Evolutionary conservation across 306 rosid species (phyloP), one percentile per base, ranked within the genome.

Genomic region (Castanopsis chinensis): DNA sequence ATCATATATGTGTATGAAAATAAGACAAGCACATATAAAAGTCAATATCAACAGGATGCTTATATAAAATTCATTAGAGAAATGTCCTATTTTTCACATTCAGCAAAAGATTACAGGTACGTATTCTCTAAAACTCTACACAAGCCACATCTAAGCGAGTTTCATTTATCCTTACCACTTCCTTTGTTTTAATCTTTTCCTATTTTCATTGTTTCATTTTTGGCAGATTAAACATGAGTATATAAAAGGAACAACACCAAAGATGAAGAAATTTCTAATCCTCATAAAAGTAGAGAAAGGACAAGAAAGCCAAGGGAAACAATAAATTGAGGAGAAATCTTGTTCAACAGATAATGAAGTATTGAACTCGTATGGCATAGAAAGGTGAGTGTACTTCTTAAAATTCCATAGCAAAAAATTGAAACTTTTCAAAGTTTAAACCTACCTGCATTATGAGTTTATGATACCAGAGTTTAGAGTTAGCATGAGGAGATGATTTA

Each of bases 11-110:
- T 65, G 55, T 37, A 75, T 23, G 18, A 75, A 72, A 65, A 69
- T 77, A 74, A 61, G 63, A 71, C 58, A 61, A 51, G 73, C 12
- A 58, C 18, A 54, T 71, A 76, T 52, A 74, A 54, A 67, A 75
- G 85, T 18, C 64, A 60, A 73, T 67, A 74, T 65, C 76, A 85
- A 86, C 73, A 85, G 43, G 87, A 81, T 84, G 90, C 43, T 37
- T 37, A 37, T 1, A 37, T 37, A 37, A 37, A 33, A 61, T 23
- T 23, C 32, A 59, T 61, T 15, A 23, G 27, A 27, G 69, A 13
- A 13, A 1, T 21, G 23, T 59, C 65, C 23, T 11, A 21, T 21
- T 59, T 21, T 59, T 9, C 1, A 59, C 25, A 59, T 59, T 59
- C 65, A 59, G 65, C 37, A 14, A 61, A 37, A 61, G 32, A 61